These are phyloP conservation scores for Neopestalotiopsis sp. DNA, from an alignment of 2,329 filamentous ascomycete species.

Conservation along the genomic window DNA sequence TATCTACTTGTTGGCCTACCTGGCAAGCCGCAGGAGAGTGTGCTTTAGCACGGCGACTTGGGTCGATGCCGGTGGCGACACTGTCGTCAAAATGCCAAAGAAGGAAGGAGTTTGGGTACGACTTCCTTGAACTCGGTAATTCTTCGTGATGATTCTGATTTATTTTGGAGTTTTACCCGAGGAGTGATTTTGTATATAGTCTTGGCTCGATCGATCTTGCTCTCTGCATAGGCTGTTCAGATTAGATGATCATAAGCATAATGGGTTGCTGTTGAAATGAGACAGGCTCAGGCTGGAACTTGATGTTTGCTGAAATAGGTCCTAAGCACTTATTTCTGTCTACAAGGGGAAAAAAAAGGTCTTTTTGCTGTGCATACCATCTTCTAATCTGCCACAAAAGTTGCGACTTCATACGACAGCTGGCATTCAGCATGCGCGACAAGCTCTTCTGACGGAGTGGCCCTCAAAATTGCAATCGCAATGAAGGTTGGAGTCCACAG, in stretches of 20 bases:
- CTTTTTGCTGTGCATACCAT: too few relatives aligned
- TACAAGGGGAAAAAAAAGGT: too few relatives aligned
- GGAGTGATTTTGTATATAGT: background rate
- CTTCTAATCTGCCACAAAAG: too few relatives aligned
- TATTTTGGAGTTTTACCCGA: background rate
- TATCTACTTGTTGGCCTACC: conserved; percentile 76
- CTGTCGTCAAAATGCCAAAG: conserved; percentile 50
- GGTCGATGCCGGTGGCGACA: conserved; percentile 67
- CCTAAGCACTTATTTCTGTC: too few relatives aligned
- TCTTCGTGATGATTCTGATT: too few relatives aligned
- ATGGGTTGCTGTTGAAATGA: background rate
- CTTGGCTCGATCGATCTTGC: background rate
- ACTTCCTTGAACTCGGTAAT: too few relatives aligned
- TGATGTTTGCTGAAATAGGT: background rate
- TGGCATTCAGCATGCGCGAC: too few relatives aligned
- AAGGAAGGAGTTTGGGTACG: conserved; percentile 20
- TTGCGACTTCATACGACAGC: too few relatives aligned
- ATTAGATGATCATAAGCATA: background rate
- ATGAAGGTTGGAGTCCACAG: too few relatives aligned
- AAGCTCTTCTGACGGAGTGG: background rate
- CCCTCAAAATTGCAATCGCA: too few relatives aligned
- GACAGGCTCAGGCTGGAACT: background rate
- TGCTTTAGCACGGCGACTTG: conserved; percentile 65
- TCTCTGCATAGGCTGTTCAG: background rate
- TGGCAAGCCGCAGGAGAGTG: conserved; percentile 71